Conservation (phyloP, 257 asterid species). For the Marsdenia floribunda region DNA sequence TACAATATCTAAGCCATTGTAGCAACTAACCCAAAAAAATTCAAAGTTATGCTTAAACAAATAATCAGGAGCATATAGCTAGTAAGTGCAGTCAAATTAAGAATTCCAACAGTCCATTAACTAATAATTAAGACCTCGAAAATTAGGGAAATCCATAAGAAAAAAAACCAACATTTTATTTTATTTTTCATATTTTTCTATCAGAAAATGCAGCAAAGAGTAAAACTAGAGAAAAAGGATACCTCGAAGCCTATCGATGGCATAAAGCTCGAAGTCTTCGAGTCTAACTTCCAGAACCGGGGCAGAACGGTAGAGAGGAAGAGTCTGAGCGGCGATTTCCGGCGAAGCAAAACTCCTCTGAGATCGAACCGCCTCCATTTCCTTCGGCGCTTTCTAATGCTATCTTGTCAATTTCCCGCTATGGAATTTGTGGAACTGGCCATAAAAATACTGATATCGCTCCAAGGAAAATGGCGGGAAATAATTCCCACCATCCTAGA, state of each 20-base stretch:
- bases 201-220: background rate
- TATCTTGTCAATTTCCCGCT: background rate
- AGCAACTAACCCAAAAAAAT: background rate
- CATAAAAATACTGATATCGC: background rate
- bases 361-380: slow-evolving; percentile 61
- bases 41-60: background rate
- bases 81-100: background rate
- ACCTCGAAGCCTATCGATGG: slow-evolving; percentile 93
- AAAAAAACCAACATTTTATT: background rate
- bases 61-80: background rate
- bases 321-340: slow-evolving; percentile 28
- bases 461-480: slow-evolving; percentile 50
- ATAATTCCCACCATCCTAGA: slow-evolving; percentile 22
- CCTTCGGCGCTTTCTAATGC: background rate
- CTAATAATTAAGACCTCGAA: background rate
- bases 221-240: background rate
- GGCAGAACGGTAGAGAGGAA: slow-evolving; percentile 76
- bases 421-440: background rate
- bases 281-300: slow-evolving; percentile 86
- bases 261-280: slow-evolving; percentile 89
- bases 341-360: slow-evolving; percentile 38
- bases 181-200: background rate
- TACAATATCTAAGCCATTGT: background rate
- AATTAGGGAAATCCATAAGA: background rate
- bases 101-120: background rate